Base-by-base conservation (phyloP, 441 rosid species). In the Jatropha podagrica region DNA sequence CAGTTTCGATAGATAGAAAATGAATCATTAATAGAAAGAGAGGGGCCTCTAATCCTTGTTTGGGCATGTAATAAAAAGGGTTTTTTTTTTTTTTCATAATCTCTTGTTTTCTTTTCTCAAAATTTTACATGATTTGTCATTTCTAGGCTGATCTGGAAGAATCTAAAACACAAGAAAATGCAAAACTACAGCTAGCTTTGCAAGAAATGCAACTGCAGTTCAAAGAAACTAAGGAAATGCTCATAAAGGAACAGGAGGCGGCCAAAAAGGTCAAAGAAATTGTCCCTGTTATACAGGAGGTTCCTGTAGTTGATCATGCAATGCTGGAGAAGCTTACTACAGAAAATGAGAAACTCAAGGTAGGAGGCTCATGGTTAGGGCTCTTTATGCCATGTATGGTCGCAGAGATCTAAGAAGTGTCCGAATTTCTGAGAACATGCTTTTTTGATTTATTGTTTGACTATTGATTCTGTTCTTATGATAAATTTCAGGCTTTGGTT, bases 291-390 rank as follows among this genome's bases (percentile, higher is more conserved):
- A 83, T 96, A 85, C 92, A 88, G 86, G 94, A 96, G 89, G 88
- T 96, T 84, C 89, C 95, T 32, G 94, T 91, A 59, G 88, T 89
- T 83, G 92, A 94, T 83, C 78, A 85, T 63, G 88, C 70, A 71
- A 73, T 88, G 87, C 76, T 89, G 82, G 87, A 86, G 69, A 87
- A 90, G 85, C 95, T 94, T 78, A 78, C 87, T 26, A 81, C 77
- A 76, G 98, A 94, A 89, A 96, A 91, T 88, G 95, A 94, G 84
- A 88, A 90, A 76, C 91, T 96, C 72, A 94, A 94, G 98, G 98
- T 90, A 74, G 81, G 85, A 75, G 73, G 75, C 73, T 68, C 74
- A 63, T 68, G 61, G 68, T 38, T 62, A 32, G 41, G 20, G 41
- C 6, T 70, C 54, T 40, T 18, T 27, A 42, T 54, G 11, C 55